Evolutionary conservation across 306 rosid genomes (phyloP).

Genomic region (Mimosa bimucronata): DNA sequence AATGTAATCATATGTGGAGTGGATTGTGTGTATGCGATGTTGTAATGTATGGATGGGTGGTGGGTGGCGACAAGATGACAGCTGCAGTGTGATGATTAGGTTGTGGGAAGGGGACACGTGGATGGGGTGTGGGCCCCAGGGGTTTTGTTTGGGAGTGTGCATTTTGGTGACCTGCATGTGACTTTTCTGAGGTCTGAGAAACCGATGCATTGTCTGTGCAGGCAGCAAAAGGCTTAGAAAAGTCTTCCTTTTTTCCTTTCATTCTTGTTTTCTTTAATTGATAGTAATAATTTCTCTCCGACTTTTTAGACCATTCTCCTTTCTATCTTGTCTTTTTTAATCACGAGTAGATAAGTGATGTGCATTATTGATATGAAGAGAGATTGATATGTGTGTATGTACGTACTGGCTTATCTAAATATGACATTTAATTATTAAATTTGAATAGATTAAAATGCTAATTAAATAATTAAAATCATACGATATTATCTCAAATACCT

Average conservation of each 20-base stretch:
- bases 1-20: too few species aligned
- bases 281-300: background rate
- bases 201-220: background rate
- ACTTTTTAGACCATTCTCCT: background rate
- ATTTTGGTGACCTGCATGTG: constrained; percentile 11
- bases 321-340: background rate
- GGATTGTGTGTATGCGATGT: background rate
- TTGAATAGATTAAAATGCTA: too few species aligned
- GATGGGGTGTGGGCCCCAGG: constrained; percentile 2
- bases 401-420: too few species aligned
- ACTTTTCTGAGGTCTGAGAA: constrained; percentile 8
- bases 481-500: too few species aligned
- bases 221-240: background rate
- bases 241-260: background rate
- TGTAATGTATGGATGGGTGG: background rate
- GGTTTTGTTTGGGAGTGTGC: background rate
- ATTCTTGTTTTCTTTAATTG: background rate
- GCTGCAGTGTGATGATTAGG: constrained; percentile 20
- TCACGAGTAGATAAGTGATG: background rate
- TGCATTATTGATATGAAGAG: background rate
- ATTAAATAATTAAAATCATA: too few species aligned
- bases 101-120: background rate
- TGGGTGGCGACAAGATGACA: background rate
- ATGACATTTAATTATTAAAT: too few species aligned
- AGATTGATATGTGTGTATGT: background rate